phyloP scores from a whole-genome alignment of 108 stramenopile species.

The Nitzschia putrida region DNA sequence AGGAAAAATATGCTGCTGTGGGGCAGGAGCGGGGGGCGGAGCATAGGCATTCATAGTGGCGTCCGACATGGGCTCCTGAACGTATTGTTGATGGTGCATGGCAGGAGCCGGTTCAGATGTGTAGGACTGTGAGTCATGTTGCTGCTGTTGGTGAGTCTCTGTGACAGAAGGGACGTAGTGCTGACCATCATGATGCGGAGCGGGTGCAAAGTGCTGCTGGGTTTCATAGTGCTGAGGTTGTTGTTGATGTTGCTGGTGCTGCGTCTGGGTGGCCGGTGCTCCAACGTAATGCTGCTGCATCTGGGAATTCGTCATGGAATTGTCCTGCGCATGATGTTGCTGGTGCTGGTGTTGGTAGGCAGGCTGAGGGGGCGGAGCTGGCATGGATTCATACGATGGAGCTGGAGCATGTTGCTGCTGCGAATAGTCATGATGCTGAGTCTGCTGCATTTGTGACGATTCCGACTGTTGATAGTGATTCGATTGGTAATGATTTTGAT shows the following conservation, averaged over 20 bases:
- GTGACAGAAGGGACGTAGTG: background rate
- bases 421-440: background rate
- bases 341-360: slow-evolving; percentile 1
- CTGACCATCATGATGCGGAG: background rate
- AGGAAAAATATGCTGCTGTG: background rate
- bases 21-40: background rate
- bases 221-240: background rate
- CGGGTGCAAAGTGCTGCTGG: slow-evolving; percentile 4
- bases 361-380: no score
- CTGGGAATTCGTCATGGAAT: background rate
- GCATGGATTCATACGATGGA: background rate
- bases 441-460: slow-evolving; percentile 2
- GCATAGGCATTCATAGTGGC: background rate
- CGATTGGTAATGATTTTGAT: background rate
- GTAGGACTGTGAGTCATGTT: slow-evolving; percentile 11
- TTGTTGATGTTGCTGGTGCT: background rate
- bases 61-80: background rate
- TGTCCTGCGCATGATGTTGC: slow-evolving; percentile 4
- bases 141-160: background rate
- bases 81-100: background rate
- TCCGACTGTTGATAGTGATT: no score
- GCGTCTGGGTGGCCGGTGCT: slow-evolving; percentile 3
- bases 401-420: background rate
- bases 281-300: background rate
- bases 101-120: slow-evolving; percentile 13